Evolutionary conservation across 768 basidiomycete genomes (phyloP), one percentile per base, ranked within the genome.

Genomic region (Mycena sanguinolenta): DNA sequence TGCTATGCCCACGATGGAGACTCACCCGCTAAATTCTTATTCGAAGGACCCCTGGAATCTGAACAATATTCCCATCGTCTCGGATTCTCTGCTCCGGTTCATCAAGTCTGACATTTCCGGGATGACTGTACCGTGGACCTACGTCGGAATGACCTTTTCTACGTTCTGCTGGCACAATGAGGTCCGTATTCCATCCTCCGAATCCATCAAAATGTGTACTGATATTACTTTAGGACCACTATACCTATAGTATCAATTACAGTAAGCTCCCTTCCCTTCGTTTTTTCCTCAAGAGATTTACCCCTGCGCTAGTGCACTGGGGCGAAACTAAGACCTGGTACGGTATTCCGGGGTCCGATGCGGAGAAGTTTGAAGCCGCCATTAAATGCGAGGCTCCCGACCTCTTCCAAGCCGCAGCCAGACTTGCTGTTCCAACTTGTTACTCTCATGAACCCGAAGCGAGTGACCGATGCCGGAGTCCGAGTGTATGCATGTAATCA

Each of bases 161-260:
- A 97, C 98, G 3, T 99, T 99, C 81, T 99, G 97, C 79, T 99
- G 98, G 98, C 98, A 99, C 82, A 99, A 99, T 77, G 97, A 96
- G 89, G 94, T 94, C 75, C 65, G 84, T 76, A 71, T 14, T 30
- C 28, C 58, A 54, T 38, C 17, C 64, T 70, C 66, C 70, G 69
- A 65, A 52, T 49, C 70, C 68, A 10, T 58, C 57, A 28, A 30
- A 60, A 65, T 46, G 19, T 12, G 66, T 71, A 28, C 79, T 69
- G 67, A 70, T 67, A 58, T 70, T 63, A 57, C 64, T 62, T 16
- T 77, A 98, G 92, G 97, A 99, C 82, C 97, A 99, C 82, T 97
- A 98, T 80, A 98, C 97, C 14, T 98, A 96, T 79, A 96, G 95
- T 79, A 90, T 98, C 77, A 96, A 97, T 80, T 97, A 90, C 82